These are phyloP conservation scores for Euphorbia pulcherrima DNA, from an alignment of 345 rosid genomes.

Conservation along the genomic window DNA sequence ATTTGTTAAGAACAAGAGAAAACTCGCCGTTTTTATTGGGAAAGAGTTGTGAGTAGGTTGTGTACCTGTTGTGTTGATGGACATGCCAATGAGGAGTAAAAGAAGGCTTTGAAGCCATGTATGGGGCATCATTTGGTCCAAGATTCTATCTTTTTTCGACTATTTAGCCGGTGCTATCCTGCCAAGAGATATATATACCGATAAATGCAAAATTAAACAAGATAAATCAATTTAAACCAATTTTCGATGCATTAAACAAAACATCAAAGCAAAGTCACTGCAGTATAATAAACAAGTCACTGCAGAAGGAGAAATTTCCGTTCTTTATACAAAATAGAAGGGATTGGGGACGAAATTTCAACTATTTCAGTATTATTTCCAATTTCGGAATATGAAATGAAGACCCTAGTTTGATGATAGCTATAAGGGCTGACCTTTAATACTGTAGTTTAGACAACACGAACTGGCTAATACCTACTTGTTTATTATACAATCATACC, in stretches of 20 bases:
- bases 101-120: conserved; percentile 41
- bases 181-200: conserved; percentile 25
- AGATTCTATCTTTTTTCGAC: conserved; percentile 12
- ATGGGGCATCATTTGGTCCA: conserved; percentile 45
- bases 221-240: neutral
- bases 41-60: conserved; percentile 5
- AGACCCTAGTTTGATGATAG: neutral
- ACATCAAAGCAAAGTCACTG: neutral
- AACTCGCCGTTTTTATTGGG: neutral
- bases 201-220: conserved; percentile 3
- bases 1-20: conserved; percentile 9
- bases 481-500: too few relatives aligned
- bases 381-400: neutral
- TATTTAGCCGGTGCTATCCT: conserved; percentile 20
- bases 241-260: neutral
- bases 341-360: too few relatives aligned
- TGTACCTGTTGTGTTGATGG: conserved; percentile 47
- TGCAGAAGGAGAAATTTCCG: neutral
- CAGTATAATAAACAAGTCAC: neutral
- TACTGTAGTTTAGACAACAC: neutral
- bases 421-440: neutral
- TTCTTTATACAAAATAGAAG: too few relatives aligned
- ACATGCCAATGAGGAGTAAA: conserved; percentile 42
- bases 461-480: neutral
- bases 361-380: neutral